Evolutionary conservation across 2,329 filamentous ascomycete species (phyloP).

Genomic region (Alternaria arborescens): DNA sequence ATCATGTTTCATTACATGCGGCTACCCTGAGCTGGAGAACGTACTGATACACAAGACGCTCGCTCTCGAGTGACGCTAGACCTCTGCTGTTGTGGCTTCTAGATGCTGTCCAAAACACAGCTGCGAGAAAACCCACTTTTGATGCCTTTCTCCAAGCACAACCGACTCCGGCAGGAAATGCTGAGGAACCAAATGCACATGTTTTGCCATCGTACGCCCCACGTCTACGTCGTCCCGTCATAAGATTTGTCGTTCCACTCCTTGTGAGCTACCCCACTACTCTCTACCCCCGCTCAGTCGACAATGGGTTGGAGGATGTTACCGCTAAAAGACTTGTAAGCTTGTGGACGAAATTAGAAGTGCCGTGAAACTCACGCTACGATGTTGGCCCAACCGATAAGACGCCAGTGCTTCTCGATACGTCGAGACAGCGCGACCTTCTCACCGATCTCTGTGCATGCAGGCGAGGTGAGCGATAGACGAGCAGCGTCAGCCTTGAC

Average conservation of each 20-base stretch:
- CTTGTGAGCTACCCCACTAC: constrained; percentile 9
- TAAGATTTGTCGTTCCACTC: constrained; percentile 22
- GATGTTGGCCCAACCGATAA: constrained; percentile 55
- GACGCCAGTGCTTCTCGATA: constrained; percentile 97
- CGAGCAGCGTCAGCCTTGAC: constrained; percentile 98
- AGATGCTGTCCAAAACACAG: constrained; percentile 26
- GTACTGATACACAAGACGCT: constrained; percentile 25
- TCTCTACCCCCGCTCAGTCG: constrained; percentile 26
- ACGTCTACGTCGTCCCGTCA: constrained; percentile 24
- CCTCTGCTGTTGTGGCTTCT: constrained; percentile 22
- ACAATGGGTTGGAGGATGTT: constrained; percentile 50
- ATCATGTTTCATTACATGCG: constrained; percentile 35
- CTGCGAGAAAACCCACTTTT: constrained; percentile 28
- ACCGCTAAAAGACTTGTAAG: constrained; percentile 43
- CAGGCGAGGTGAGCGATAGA: constrained; percentile 88
- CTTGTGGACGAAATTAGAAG: neutral
- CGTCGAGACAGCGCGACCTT: constrained; percentile 95
- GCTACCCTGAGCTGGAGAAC: constrained; percentile 29
- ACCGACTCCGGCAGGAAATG: constrained; percentile 45
- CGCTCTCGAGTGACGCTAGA: constrained; percentile 23
- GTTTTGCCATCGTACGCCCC: constrained; percentile 27
- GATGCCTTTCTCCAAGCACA: constrained; percentile 38
- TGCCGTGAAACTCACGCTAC: constrained; percentile 49
- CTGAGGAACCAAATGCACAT: constrained; percentile 41
- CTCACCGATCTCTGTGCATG: constrained; percentile 96